Evolutionary conservation across 1,284 basidiomycete genomes (phyloP), one percentile per base, ranked within the genome.

Genomic region (Neolentinus lepideus): DNA sequence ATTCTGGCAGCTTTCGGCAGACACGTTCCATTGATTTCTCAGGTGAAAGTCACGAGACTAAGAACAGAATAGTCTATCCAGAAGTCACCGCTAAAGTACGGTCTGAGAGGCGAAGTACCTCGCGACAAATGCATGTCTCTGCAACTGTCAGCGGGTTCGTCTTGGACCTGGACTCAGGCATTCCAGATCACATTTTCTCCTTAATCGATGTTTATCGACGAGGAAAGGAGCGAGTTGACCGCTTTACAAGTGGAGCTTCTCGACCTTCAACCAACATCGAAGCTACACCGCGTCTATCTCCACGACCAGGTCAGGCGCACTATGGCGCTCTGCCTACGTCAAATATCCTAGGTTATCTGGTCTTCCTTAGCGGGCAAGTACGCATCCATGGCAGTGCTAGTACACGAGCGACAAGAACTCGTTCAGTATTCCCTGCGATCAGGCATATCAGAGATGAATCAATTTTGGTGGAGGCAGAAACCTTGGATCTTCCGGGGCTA

Each of bases 141-240:
- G 90, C 90, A 2, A 80, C 80, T 51, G 90, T 96, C 57, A 91
- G 84, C 60, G 94, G 94, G 25, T 95, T 96, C 68, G 79, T 92
- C 54, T 75, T 96, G 33, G 87, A 93, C 59, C 75, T 97, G 16
- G 91, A 94, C 62, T 88, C 93, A 0, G 80, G 81, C 25, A 87
- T 96, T 54, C 83, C 90, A 2, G 84, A 86, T 59, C 89, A 85
- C 61, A 72, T 93, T 3, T 92, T 88, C 67, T 85, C 89, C 25
- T 72, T 96, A 14, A 77, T 92, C 36, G 90, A 94, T 60, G 90
- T 96, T 26, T 96, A 94, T 70, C 81, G 81, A 51, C 81, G 83
- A 64, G 93, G 94, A 19, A 88, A 87, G 69, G 85, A 87, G 56
- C 80, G 90, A 2, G 79, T 96, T 51, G 81, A 83, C 33, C 79